Conservation (phyloP, 192 early-diverging fungal genomes). For the Chytriomyces confervae region DNA sequence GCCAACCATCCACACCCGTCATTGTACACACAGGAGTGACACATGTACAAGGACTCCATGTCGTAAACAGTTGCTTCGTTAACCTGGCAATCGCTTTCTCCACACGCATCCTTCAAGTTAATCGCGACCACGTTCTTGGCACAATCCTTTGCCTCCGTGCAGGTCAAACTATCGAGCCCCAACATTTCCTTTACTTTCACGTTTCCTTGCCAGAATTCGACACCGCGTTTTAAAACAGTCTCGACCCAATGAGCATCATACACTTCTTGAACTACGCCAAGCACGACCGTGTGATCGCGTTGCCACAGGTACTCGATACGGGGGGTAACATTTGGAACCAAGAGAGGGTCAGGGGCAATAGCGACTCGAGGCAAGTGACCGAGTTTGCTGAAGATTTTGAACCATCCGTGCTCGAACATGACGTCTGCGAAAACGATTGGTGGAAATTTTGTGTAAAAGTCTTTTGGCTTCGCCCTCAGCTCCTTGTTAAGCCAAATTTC, state of each 20-base stretch:
- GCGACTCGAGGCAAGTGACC: background rate
- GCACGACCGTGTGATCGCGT: background rate
- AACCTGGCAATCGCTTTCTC: no score
- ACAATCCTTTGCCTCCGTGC: no score
- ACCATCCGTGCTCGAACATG: background rate
- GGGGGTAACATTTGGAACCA: conserved; percentile 18
- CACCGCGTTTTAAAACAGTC: background rate
- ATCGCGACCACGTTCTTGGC: no score
- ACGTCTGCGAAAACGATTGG: background rate
- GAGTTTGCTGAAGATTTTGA: background rate
- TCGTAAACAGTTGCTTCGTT: no score
- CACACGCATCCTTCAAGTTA: no score
- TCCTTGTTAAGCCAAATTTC: background rate
- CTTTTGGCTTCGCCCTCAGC: background rate
- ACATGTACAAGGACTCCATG: no score
- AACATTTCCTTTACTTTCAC: no score
- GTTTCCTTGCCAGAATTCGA: background rate
- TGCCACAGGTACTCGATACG: conserved; percentile 17
- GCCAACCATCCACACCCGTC: no score
- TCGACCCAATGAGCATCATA: conserved; percentile 5
- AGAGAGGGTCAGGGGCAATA: background rate
- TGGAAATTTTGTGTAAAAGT: background rate
- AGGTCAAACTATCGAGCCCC: no score
- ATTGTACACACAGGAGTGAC: no score
- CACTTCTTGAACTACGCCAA: background rate